These are phyloP conservation scores for Hymenoscyphus scutula DNA, from an alignment of 2,329 filamentous ascomycete species.

Conservation along the genomic window DNA sequence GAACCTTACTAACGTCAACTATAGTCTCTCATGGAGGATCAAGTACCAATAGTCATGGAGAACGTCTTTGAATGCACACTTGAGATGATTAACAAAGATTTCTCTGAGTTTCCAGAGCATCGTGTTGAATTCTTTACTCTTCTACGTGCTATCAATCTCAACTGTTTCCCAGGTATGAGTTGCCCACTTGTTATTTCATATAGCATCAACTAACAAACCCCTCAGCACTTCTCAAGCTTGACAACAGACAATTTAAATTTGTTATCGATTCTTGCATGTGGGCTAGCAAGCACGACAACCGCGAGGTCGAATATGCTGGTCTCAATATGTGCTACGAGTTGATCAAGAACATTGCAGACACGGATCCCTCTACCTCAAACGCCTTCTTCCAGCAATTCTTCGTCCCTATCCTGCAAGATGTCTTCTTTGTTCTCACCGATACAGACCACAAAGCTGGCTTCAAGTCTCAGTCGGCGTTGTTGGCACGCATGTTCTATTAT, in stretches of 20 bases:
- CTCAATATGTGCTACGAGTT: slow-evolving; percentile 98
- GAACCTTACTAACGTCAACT: slow-evolving; percentile 34
- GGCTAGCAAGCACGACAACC: slow-evolving; percentile 99
- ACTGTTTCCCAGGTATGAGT: slow-evolving; percentile 78
- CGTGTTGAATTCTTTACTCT: slow-evolving; percentile 99
- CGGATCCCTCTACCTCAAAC: slow-evolving; percentile 80
- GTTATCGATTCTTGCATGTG: slow-evolving; percentile 99
- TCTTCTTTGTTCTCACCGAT: slow-evolving; percentile 97
- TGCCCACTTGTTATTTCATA: neutral
- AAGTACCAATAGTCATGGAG: slow-evolving; percentile 96
- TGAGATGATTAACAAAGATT: slow-evolving; percentile 99
- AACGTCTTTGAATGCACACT: slow-evolving; percentile 98
- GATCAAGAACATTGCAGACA: slow-evolving; percentile 95
- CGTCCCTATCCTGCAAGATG: slow-evolving; percentile 90
- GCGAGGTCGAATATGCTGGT: slow-evolving; percentile 92
- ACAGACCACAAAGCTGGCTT: slow-evolving; percentile 98
- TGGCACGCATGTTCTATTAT: slow-evolving; percentile 95
- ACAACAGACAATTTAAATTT: slow-evolving; percentile 97
- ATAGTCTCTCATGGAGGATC: slow-evolving; percentile 93
- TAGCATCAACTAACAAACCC: slow-evolving; percentile 18
- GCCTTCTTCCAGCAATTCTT: slow-evolving; percentile 99
- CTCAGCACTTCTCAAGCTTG: slow-evolving; percentile 79
- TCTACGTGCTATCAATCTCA: slow-evolving; percentile 89
- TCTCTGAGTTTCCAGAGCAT: slow-evolving; percentile 97
- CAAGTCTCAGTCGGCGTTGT: slow-evolving; percentile 92